phyloP scores from a whole-genome alignment of 2,329 filamentous ascomycete genomes.

The Ascosphaera aggregata region DNA sequence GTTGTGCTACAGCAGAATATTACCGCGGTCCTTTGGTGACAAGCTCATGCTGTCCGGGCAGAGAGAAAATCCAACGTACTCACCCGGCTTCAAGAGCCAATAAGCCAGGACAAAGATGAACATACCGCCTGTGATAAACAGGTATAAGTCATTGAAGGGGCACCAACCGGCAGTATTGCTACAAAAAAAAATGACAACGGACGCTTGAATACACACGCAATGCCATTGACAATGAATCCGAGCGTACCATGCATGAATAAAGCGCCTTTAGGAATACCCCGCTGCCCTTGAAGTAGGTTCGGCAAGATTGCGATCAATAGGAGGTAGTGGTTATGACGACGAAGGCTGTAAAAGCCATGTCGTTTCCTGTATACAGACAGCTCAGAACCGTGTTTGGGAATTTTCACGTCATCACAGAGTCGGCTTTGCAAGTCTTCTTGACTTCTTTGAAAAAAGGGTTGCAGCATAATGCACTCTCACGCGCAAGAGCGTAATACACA shows the following conservation, averaged over 20 bases:
- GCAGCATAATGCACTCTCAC: conserved; percentile 38
- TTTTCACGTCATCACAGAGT: conserved; percentile 32
- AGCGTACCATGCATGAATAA: conserved; percentile 28
- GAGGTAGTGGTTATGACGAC: conserved; percentile 32
- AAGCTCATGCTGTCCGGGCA: no score
- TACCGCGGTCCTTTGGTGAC: no score
- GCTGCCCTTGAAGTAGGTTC: conserved; percentile 27
- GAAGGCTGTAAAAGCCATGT: conserved; percentile 32
- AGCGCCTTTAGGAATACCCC: conserved; percentile 27
- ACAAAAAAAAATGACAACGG: conserved; percentile 39
- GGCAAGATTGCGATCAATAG: conserved; percentile 28
- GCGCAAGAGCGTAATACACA: conserved; percentile 34
- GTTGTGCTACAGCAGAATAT: no score
- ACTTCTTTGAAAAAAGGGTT: conserved; percentile 29
- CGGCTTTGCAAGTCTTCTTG: conserved; percentile 30
- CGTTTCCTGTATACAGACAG: conserved; percentile 31
- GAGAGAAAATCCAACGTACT: conserved; percentile 14
- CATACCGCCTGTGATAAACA: conserved; percentile 29
- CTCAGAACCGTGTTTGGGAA: conserved; percentile 29
- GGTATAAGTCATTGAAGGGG: conserved; percentile 30
- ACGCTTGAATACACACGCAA: conserved; percentile 30
- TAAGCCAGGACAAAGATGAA: conserved; percentile 26
- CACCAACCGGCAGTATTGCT: conserved; percentile 22
- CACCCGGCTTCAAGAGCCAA: conserved; percentile 16
- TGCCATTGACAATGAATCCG: conserved; percentile 27